These are phyloP conservation scores for Phellopilus nigrolimitatus DNA, from an alignment of 1,284 basidiomycete genomes.

Conservation along the genomic window DNA sequence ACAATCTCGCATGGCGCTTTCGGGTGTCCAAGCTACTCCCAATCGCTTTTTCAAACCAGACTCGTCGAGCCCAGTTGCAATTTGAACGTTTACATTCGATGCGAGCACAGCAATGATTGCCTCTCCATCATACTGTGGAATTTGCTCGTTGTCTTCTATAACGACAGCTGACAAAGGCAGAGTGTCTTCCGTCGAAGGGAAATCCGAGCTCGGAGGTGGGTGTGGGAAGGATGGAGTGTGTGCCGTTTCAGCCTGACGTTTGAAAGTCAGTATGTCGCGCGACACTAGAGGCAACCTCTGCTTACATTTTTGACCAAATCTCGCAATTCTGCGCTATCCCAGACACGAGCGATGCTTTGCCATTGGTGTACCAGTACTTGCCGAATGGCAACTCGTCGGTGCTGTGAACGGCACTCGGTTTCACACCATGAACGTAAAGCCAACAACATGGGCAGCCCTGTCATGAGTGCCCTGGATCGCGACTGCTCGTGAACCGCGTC, in stretches of 20 bases:
- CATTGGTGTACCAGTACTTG: slow-evolving; percentile 64
- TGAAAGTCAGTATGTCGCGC: too few relatives aligned
- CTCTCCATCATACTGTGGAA: slow-evolving; percentile 36
- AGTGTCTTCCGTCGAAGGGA: slow-evolving; percentile 34
- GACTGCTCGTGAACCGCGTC: slow-evolving; percentile 62
- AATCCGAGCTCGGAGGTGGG: slow-evolving; percentile 29
- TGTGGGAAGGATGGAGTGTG: slow-evolving; percentile 7
- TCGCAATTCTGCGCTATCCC: slow-evolving; percentile 57
- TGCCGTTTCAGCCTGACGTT: too few relatives aligned
- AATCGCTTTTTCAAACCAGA: slow-evolving; percentile 51
- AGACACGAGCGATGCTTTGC: slow-evolving; percentile 41
- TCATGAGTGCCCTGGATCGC: slow-evolving; percentile 70
- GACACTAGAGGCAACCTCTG: slow-evolving; percentile 18
- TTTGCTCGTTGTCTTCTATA: neutral
- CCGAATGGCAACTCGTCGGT: slow-evolving; percentile 58
- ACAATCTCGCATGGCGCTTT: slow-evolving; percentile 75
- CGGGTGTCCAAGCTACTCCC: slow-evolving; percentile 63
- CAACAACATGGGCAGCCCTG: slow-evolving; percentile 82
- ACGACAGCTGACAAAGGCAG: slow-evolving; percentile 21
- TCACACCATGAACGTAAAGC: slow-evolving; percentile 49
- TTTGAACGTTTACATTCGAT: slow-evolving; percentile 48
- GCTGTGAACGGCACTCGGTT: slow-evolving; percentile 3
- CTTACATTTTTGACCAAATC: slow-evolving; percentile 55
- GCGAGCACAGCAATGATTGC: slow-evolving; percentile 51
- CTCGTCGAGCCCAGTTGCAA: slow-evolving; percentile 59